Evolutionary conservation across 148 eudicot genomes (phyloP).

Genomic region (Arctostaphylos glauca): DNA sequence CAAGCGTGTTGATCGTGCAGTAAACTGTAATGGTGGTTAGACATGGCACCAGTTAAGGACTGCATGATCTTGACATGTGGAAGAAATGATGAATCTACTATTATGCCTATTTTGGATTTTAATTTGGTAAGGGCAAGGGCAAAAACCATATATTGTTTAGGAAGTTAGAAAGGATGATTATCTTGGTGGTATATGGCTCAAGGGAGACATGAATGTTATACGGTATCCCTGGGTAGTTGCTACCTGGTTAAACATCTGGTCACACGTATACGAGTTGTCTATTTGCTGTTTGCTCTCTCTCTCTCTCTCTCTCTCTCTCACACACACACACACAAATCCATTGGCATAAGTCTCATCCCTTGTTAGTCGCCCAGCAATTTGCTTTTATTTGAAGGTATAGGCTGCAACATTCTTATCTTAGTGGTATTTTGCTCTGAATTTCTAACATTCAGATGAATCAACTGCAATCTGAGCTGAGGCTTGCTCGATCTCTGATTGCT

Average conservation of each 20-base stretch:
- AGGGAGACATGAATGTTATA: background rate
- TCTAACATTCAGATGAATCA: constrained; percentile 79
- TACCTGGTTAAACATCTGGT: background rate
- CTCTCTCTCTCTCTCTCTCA: background rate
- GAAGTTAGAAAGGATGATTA: background rate
- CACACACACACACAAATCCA: background rate
- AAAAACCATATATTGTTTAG: background rate
- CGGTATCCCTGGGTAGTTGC: background rate
- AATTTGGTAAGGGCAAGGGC: background rate
- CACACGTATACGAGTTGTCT: background rate
- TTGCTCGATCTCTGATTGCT: constrained; percentile 91
- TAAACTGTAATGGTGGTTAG: background rate
- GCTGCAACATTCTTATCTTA: background rate
- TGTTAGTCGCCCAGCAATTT: background rate
- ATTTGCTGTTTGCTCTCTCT: background rate
- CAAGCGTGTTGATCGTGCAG: background rate
- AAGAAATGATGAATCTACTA: background rate
- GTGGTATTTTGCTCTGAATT: background rate
- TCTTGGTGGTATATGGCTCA: background rate
- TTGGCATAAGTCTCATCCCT: background rate
- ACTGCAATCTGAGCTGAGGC: constrained; percentile 84
- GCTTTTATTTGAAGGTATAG: background rate
- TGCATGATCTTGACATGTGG: background rate
- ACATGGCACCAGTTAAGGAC: background rate
- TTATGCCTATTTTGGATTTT: background rate